phyloP scores from a whole-genome alignment of 768 basidiomycete species.

The Cyclocybe aegerita region DNA sequence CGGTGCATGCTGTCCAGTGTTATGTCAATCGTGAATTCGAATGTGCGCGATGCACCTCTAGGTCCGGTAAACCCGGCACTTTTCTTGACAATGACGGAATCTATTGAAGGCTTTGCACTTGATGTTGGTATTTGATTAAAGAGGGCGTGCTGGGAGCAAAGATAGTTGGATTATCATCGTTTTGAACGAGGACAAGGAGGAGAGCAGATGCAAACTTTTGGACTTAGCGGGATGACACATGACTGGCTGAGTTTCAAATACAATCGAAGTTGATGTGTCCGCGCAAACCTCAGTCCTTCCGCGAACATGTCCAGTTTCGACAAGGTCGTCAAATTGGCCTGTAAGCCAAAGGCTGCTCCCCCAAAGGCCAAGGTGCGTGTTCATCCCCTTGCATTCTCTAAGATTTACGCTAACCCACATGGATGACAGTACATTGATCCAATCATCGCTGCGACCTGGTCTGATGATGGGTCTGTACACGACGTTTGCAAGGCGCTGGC shows the following conservation, averaged over 20 bases:
- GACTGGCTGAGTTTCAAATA: slow-evolving; percentile 32
- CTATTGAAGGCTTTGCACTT: too few species aligned
- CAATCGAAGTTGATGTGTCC: slow-evolving; percentile 10
- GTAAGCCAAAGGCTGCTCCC: slow-evolving; percentile 94
- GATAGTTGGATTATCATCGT: too few species aligned
- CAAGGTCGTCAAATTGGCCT: slow-evolving; percentile 94
- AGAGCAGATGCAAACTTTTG: neutral
- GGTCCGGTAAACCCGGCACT: too few species aligned
- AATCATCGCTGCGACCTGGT: slow-evolving; percentile 96
- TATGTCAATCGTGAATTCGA: too few species aligned
- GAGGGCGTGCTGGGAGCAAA: too few species aligned
- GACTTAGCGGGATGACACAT: slow-evolving; percentile 10
- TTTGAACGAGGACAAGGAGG: neutral
- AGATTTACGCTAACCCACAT: slow-evolving; percentile 6
- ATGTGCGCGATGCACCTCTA: too few species aligned
- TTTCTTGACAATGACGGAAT: too few species aligned
- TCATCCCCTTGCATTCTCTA: neutral
- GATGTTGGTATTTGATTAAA: too few species aligned
- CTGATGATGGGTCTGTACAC: slow-evolving; percentile 88
- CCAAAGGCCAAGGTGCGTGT: slow-evolving; percentile 87
- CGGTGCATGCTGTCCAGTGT: too few species aligned
- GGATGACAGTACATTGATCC: slow-evolving; percentile 85
- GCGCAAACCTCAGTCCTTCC: slow-evolving; percentile 13
- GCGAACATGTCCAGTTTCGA: slow-evolving; percentile 72
- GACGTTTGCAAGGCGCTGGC: slow-evolving; percentile 91